Evolutionary conservation across 1,284 basidiomycete genomes (phyloP), one percentile per base, ranked within the genome.

Genomic region (Sanghuangporus sanghuang): DNA sequence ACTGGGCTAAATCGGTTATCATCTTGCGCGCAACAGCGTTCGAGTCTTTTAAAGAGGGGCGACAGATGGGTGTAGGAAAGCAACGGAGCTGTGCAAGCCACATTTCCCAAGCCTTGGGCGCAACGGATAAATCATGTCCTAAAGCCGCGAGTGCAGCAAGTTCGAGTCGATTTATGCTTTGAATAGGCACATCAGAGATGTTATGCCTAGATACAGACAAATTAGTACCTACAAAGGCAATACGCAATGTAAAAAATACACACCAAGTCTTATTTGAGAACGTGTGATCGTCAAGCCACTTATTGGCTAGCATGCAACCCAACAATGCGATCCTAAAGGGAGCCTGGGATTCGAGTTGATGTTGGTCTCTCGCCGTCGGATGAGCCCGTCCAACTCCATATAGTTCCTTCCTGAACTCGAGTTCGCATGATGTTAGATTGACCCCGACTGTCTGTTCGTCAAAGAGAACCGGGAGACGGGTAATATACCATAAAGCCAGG

Each of bases 241-340:
- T 63, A 27, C 46, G 61, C 40, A 62, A 6, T 48, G 40, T 9
- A 7, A 23, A 12, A 2, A 46, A 16, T n/a, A 75, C 87, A 67
- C 73, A 92, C 93, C 93, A 95, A 64, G 93, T 95, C 79, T 93
- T 93, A 77, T 93, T 94, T 59, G 92, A 91, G 75, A 94, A 95
- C 0, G 93, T 95, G 71, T 95, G 92, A 71, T 95, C 93, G 71
- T 95, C 93, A 67, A 95, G 72, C 92, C 93, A 95, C 76, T 95
- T 95, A 75, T 95, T 95, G 23, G 93, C 89, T 46, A 95, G 79
- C 85, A 94, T 91, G 67, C 90, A 89, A 38, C 92, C 93, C n/a
- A 95, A 79, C 18, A 93, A 81, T 65, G 93, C 80, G 49, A 92
- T 75, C 58, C 87, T 83, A 73, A 91, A 92, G 11, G 86, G 84